Evolutionary conservation across 306 rosid genomes (phyloP).

Genomic region (Ormosia emarginata): DNA sequence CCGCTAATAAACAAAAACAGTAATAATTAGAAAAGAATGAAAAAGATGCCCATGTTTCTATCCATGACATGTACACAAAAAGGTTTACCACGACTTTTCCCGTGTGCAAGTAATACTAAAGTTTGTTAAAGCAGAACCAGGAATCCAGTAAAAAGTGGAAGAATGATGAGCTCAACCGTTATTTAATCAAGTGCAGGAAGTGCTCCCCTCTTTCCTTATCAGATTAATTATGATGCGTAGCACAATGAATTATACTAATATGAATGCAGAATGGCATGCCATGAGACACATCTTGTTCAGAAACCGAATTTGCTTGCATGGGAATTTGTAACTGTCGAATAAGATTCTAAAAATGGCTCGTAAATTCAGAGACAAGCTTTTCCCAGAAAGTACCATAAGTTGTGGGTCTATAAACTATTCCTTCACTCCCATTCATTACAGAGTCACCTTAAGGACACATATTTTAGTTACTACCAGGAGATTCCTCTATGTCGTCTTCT

Average conservation of each 20-base stretch:
- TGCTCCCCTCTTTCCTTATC: conserved; percentile 19
- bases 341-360: conserved; percentile 21
- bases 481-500: neutral
- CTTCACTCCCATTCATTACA: neutral
- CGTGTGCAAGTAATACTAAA: conserved; percentile 18
- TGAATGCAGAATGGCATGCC: conserved; percentile 52
- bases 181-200: conserved; percentile 23
- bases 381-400: neutral
- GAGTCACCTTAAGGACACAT: neutral
- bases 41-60: conserved; percentile 38
- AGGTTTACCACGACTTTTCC: conserved; percentile 15
- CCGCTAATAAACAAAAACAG: conserved; percentile 9
- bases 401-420: neutral
- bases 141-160: conserved; percentile 57
- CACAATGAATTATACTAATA: neutral
- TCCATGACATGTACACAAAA: neutral
- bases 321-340: neutral
- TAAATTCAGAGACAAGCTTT: conserved; percentile 10
- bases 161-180: conserved; percentile 27
- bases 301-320: conserved; percentile 24
- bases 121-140: conserved; percentile 41
- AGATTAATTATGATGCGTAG: conserved; percentile 18
- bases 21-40: conserved; percentile 16
- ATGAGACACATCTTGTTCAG: conserved; percentile 35
- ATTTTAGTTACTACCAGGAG: conserved; percentile 13